phyloP scores from a whole-genome alignment of 768 basidiomycete species.

The Auriculariales sp. region DNA sequence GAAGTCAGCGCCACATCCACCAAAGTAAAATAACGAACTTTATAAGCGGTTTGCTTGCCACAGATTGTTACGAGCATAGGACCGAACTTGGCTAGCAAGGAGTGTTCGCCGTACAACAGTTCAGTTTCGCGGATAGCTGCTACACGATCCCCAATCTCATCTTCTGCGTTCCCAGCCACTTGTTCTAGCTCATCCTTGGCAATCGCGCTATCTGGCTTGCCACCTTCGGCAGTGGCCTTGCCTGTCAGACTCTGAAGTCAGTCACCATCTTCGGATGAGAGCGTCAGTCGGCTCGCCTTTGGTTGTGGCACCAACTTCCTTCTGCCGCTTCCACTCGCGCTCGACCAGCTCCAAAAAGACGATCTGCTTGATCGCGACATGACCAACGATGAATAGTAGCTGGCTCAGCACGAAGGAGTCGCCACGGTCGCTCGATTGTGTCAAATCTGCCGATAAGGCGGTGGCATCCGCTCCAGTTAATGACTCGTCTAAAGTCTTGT shows the following conservation, averaged over 20 bases:
- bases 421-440: slow-evolving; percentile 44
- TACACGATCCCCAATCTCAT: slow-evolving; percentile 92
- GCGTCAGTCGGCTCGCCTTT: slow-evolving; percentile 61
- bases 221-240: slow-evolving; percentile 32
- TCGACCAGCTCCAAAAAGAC: slow-evolving; percentile 93
- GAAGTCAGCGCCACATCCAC: no score
- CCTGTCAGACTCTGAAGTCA: neutral
- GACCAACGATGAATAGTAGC: slow-evolving; percentile 89
- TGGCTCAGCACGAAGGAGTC: slow-evolving; percentile 85
- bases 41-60: slow-evolving; percentile 80
- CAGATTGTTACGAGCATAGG: slow-evolving; percentile 85
- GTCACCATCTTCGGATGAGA: neutral
- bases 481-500: slow-evolving; percentile 15
- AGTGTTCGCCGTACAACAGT: slow-evolving; percentile 68
- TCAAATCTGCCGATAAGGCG: neutral
- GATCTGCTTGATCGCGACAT: slow-evolving; percentile 95
- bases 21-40: slow-evolving; percentile 14
- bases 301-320: slow-evolving; percentile 57
- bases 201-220: slow-evolving; percentile 28
- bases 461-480: slow-evolving; percentile 7
- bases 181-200: slow-evolving; percentile 71
- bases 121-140: slow-evolving; percentile 74
- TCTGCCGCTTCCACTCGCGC: slow-evolving; percentile 90
- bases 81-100: slow-evolving; percentile 72
- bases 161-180: slow-evolving; percentile 93